phyloP scores from a whole-genome alignment of 1,139 yeast genomes.

The Meyerozyma sp. region DNA sequence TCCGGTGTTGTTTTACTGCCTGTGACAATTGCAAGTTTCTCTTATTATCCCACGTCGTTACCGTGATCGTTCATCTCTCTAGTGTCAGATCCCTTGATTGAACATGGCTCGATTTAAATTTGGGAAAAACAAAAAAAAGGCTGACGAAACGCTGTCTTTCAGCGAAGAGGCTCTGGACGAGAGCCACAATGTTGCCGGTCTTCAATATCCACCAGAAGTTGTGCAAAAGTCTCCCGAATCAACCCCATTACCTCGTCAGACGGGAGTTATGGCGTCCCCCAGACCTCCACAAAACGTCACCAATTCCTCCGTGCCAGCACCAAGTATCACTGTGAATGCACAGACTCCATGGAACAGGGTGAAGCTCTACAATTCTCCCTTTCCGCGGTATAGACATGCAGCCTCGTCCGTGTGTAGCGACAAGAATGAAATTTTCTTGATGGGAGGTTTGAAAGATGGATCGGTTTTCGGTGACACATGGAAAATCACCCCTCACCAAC shows the following conservation, averaged over 20 bases:
- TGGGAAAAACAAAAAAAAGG: slow-evolving; percentile 13
- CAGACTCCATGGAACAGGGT: slow-evolving; percentile 74
- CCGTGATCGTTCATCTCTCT: not conserved
- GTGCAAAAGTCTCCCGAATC: not conserved
- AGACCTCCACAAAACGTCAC: not conserved
- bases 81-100: not conserved
- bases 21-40: not conserved
- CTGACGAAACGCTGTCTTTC: slow-evolving; percentile 2
- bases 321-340: slow-evolving; percentile 6
- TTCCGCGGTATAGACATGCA: slow-evolving; percentile 92
- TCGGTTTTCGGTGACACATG: slow-evolving; percentile 94
- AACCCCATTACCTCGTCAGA: not conserved
- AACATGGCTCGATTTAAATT: slow-evolving; percentile 15
- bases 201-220: not conserved
- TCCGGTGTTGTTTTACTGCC: not conserved
- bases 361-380: slow-evolving; percentile 72
- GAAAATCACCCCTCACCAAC: slow-evolving; percentile 53
- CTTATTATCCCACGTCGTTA: not conserved
- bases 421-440: slow-evolving; percentile 75
- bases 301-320: not conserved
- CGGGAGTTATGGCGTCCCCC: not conserved
- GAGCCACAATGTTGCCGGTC: not conserved
- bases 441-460: slow-evolving; percentile 94
- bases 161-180: not conserved
- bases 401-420: slow-evolving; percentile 74